A percentile compares a stretch with the other conserved stretches of the same genome.
phyloP scores from a whole-genome alignment of 1,139 yeast species.

The Groenewaldozyma auringiensis region DNA sequence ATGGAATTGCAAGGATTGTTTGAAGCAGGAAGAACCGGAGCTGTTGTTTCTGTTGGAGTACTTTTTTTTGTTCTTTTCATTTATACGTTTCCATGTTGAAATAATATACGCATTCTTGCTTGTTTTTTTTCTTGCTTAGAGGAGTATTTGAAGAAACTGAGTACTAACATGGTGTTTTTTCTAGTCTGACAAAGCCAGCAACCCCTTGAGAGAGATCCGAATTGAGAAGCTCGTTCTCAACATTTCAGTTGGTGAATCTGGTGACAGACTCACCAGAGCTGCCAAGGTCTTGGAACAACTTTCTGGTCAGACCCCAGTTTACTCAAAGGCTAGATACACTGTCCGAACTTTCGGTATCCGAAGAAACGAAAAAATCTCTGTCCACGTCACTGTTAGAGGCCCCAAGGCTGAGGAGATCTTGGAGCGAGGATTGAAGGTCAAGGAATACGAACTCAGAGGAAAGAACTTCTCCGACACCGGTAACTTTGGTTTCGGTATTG shows the following conservation, averaged over 20 bases:
- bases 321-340: constrained; percentile 99
- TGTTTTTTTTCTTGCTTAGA: no score
- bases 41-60: no score
- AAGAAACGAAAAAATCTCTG: constrained; percentile 99
- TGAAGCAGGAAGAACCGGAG: no score
- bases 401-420: constrained; percentile 99
- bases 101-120: no score
- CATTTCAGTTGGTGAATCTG: constrained; percentile 99
- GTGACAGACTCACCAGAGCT: constrained; percentile 99
- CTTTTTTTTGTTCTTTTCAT: no score
- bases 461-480: constrained; percentile 98
- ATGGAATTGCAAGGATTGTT: no score
- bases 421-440: constrained; percentile 99
- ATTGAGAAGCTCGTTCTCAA: constrained; percentile 99
- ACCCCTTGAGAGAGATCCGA: constrained; percentile 97
- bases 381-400: constrained; percentile 99
- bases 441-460: constrained; percentile 94
- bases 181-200: constrained; percentile 37
- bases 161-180: constrained; percentile 1
- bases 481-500: constrained; percentile 99
- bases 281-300: constrained; percentile 99
- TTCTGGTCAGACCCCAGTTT: constrained; percentile 99
- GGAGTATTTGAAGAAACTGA: neutral
- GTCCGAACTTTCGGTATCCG: constrained; percentile 99
- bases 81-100: no score